phyloP scores from a whole-genome alignment of 2,329 filamentous ascomycete species.

The Pseudogymnoascus sp. region DNA sequence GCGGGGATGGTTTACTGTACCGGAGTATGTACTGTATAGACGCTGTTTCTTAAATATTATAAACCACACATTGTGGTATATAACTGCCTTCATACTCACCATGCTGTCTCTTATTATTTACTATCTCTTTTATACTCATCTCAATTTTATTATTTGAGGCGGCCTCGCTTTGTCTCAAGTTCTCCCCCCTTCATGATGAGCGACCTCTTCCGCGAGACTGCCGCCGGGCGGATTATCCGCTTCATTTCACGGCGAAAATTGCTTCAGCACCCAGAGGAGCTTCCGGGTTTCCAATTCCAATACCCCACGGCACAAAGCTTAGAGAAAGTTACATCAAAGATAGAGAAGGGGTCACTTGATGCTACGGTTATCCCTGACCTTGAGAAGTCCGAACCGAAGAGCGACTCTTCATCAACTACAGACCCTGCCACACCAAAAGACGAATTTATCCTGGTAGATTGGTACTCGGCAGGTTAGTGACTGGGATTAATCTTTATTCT shows the following conservation, averaged over 20 bases:
- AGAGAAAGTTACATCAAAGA: constrained; percentile 37
- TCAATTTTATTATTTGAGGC: neutral
- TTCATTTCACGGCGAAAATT: constrained; percentile 30
- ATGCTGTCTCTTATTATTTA: neutral
- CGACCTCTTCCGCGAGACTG: constrained; percentile 36
- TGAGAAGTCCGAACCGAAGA: neutral
- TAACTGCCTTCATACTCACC: neutral
- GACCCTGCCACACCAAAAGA: constrained; percentile 26
- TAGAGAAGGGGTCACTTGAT: constrained; percentile 21
- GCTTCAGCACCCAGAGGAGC: constrained; percentile 38
- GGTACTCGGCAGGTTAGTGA: constrained; percentile 7
- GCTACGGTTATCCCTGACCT: constrained; percentile 26
- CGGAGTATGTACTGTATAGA: neutral
- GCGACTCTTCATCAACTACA: neutral
- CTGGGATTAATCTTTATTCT: neutral
- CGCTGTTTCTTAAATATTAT: neutral
- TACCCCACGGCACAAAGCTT: constrained; percentile 41
- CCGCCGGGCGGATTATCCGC: constrained; percentile 33
- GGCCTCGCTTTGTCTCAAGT: neutral
- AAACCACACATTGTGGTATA: neutral
- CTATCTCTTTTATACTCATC: neutral
- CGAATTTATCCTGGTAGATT: constrained; percentile 23
- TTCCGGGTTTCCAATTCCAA: constrained; percentile 40
- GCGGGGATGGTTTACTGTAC: neutral
- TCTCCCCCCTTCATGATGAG: constrained; percentile 18